Evolutionary conservation across 768 basidiomycete genomes (phyloP), one percentile per base, ranked within the genome.

Genomic region (Pleurotus pulmonarius): DNA sequence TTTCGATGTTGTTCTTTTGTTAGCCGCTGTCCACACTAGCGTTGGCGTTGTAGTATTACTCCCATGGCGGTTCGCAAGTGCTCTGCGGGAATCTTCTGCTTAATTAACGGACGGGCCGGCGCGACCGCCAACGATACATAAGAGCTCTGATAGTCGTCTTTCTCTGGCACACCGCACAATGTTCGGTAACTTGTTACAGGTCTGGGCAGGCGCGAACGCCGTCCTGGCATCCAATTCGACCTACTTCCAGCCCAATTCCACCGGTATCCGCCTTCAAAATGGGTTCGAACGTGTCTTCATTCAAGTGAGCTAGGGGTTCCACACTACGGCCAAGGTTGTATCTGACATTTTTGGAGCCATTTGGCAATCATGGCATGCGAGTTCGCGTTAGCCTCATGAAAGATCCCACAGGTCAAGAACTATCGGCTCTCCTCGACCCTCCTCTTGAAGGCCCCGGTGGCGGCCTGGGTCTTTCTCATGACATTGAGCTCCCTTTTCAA

Each of bases 301-400:
- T 13, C 71, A 73, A 63, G 70, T 68, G 44, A 44, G 56, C 56
- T 45, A 51, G 6, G 3, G 9, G 25, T 37, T 43, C 18, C 1
- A 29, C 37, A n/a, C 26, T 8, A 37, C 13, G 37, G 38, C 24
- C 24, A 40, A 25, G 53, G 6, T 29, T 34, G 48, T 11, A 56
- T 39, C 29, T 29, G 29, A 34, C 29, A 4, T 37, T 48, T 18
- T n/a, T 38, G n/a, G 43, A 72, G 71, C 71, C 71, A 11, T 73
- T 67, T 53, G 72, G 72, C n/a, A 68, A 69, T 44, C 65, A 73
- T 53, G 72, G 70, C 8, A 63, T 73, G 37, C 70, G 72, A 22
- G 66, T 73, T n/a, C 70, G 72, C 18, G 68, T 69, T 13, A 70
- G 68, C 54, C 61, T 72, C 38, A 58, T 72, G 55, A 63, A 67